phyloP scores from a whole-genome alignment of 2,329 filamentous ascomycete species.

The Phialocephala sp. region DNA sequence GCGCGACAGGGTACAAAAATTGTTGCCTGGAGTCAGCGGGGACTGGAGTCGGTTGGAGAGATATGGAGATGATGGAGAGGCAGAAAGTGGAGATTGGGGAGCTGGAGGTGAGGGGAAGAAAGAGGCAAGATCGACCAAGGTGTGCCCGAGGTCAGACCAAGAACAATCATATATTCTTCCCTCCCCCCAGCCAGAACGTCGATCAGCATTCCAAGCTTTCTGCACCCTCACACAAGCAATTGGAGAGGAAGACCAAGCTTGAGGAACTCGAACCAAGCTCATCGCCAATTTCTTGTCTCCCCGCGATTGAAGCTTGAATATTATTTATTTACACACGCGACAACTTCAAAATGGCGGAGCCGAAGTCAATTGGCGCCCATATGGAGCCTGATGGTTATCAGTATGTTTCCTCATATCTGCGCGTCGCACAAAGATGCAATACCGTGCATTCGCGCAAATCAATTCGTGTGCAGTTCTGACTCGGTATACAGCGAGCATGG shows the following conservation, averaged over 20 bases:
- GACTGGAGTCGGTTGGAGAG: background rate
- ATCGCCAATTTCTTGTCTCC: conserved; percentile 10
- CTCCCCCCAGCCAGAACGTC: background rate
- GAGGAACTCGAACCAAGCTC: conserved; percentile 4
- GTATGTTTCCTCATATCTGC: background rate
- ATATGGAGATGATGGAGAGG: background rate
- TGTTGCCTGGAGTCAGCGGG: conserved; percentile 8
- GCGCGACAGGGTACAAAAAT: conserved; percentile 6
- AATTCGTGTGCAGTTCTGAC: background rate
- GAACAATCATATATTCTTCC: conserved; percentile 1
- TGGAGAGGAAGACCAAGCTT: conserved; percentile 1
- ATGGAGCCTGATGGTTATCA: background rate
- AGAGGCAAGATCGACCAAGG: conserved; percentile 3
- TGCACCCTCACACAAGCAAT: background rate
- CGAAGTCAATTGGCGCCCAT: background rate
- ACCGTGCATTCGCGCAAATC: background rate
- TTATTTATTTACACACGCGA: background rate
- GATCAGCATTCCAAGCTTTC: conserved; percentile 1
- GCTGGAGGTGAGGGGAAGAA: conserved; percentile 8
- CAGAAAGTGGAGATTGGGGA: conserved; percentile 2
- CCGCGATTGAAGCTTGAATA: background rate
- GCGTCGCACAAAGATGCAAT: background rate
- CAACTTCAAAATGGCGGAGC: conserved; percentile 9
- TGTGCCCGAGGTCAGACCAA: conserved; percentile 4
- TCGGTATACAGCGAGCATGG: background rate